Evolutionary conservation across 78 protist genomes (phyloP).

Genomic region (Neovahlkampfia damariscottae): DNA sequence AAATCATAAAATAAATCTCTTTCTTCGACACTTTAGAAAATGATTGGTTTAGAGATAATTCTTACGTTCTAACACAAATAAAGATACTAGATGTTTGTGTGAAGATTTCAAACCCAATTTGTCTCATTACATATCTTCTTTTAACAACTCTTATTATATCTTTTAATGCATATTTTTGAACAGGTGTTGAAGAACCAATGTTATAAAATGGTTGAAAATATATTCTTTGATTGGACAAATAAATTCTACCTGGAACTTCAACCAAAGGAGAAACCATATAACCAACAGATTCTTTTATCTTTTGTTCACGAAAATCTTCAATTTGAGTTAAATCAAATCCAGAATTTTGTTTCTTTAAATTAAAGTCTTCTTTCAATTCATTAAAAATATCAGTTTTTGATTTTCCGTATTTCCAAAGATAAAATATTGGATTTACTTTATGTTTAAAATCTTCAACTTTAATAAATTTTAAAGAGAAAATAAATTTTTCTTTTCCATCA

Average conservation of each 20-base stretch:
- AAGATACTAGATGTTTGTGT: background rate
- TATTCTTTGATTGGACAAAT: conserved; percentile 40
- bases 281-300: background rate
- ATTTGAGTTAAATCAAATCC: background rate
- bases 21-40: background rate
- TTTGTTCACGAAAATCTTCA: background rate
- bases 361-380: background rate
- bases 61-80: background rate
- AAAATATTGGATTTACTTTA: background rate
- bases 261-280: conserved; percentile 55
- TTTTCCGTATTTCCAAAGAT: background rate
- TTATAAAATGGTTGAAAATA: conserved; percentile 73
- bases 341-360: background rate
- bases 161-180: background rate
- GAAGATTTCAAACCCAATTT: background rate
- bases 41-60: background rate
- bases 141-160: background rate
- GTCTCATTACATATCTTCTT: background rate
- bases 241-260: conserved; percentile 54
- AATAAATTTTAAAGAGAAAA: background rate
- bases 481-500: background rate
- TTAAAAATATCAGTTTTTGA: background rate
- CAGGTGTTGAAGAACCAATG: conserved; percentile 36
- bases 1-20: background rate
- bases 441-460: background rate